phyloP scores from a whole-genome alignment of 805 yeast species.

The Wickerhamiella alocasiicola region DNA sequence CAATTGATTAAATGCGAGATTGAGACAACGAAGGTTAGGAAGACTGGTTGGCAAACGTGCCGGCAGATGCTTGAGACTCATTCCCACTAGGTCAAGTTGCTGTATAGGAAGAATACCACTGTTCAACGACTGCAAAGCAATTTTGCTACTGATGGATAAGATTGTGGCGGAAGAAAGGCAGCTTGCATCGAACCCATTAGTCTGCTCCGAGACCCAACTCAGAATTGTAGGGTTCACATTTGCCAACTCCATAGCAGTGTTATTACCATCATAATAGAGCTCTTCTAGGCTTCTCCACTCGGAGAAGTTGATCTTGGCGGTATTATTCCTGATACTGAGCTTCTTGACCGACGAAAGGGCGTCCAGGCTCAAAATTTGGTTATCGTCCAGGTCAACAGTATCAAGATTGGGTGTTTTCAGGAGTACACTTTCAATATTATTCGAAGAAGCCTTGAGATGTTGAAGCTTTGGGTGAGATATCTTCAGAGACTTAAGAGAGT shows the following conservation, averaged over 20 bases:
- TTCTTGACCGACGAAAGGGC: conserved; percentile 16
- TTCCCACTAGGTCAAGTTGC: conserved; percentile 17
- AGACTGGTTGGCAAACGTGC: conserved; percentile 14
- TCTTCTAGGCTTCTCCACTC: conserved; percentile 18
- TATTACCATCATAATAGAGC: conserved; percentile 20
- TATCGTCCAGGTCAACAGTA: conserved; percentile 16
- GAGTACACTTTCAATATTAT: conserved; percentile 15
- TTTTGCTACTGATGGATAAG: conserved; percentile 12
- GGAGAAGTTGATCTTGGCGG: conserved; percentile 16
- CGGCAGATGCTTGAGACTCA: conserved; percentile 17
- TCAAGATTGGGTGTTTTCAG: conserved; percentile 19
- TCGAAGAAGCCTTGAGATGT: conserved; percentile 18
- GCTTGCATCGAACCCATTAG: conserved; percentile 8
- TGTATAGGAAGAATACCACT: conserved; percentile 15
- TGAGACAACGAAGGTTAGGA: conserved; percentile 18
- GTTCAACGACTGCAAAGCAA: background rate
- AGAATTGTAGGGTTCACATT: conserved; percentile 14
- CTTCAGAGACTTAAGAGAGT: conserved; percentile 15
- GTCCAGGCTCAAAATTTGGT: conserved; percentile 14
- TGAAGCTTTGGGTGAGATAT: conserved; percentile 15
- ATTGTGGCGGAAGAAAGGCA: conserved; percentile 13
- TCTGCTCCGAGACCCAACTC: conserved; percentile 15
- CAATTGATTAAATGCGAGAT: conserved; percentile 20
- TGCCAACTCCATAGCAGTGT: conserved; percentile 10
- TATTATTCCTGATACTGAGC: conserved; percentile 17